Evolutionary conservation across 1,139 yeast genomes (phyloP).

Genomic region (Yamadazyma sp.): DNA sequence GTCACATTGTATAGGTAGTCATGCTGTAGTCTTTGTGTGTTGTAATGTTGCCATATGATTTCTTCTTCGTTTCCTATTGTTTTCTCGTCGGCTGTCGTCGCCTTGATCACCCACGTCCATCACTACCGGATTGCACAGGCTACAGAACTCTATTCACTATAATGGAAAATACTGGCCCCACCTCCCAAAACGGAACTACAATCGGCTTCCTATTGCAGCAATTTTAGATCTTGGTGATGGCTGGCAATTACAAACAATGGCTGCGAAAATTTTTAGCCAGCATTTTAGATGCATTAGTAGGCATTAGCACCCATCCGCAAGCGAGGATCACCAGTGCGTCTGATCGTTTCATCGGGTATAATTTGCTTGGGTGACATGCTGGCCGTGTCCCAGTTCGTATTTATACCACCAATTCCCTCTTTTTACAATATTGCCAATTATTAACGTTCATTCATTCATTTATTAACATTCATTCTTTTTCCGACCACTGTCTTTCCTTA

Average conservation of each 20-base stretch:
- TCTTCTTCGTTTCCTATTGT: no score
- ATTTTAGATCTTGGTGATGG: not conserved
- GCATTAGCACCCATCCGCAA: not conserved
- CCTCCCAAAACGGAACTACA: no score
- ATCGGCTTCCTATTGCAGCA: no score
- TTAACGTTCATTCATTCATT: not conserved
- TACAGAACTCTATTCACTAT: no score
- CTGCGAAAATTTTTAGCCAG: conserved; percentile 3
- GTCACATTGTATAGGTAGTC: no score
- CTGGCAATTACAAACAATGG: conserved; percentile 2
- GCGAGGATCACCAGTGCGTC: not conserved
- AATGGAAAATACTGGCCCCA: no score
- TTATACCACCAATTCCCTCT: not conserved
- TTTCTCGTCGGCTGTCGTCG: no score
- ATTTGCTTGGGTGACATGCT: not conserved
- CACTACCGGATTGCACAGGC: no score
- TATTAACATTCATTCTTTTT: not conserved
- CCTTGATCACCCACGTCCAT: no score
- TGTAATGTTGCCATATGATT: no score
- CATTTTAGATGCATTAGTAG: not conserved
- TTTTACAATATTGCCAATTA: not conserved
- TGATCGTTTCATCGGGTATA: not conserved
- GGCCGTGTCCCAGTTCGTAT: not conserved
- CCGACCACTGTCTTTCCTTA: not conserved
- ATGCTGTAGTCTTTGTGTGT: no score